A percentile compares a stretch with the other conserved stretches of the same genome.
These are phyloP conservation scores for Pinus taeda DNA, from an alignment of 75 land plant genomes.

Conservation along the genomic window DNA sequence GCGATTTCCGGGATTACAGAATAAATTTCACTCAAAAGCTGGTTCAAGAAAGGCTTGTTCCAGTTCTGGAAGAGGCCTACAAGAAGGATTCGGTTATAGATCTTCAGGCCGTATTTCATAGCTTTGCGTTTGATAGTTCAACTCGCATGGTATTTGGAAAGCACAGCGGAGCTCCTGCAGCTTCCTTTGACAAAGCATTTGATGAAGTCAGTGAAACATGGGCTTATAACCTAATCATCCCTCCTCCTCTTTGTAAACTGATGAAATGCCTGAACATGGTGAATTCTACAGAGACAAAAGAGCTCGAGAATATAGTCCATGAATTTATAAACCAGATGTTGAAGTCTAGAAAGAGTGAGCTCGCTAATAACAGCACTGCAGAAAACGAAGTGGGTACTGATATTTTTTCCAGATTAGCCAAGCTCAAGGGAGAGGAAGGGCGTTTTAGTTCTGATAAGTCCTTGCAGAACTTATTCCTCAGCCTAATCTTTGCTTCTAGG, in stretches of 20 bases:
- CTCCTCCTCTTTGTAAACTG: neutral
- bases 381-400: conserved; percentile 34
- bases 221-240: conserved; percentile 39
- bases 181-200: conserved; percentile 62
- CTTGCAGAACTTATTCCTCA: conserved; percentile 61
- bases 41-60: conserved; percentile 45
- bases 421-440: neutral
- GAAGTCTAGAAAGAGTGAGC: conserved; percentile 40
- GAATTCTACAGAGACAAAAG: conserved; percentile 2
- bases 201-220: conserved; percentile 72
- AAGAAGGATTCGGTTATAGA: conserved; percentile 16
- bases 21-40: conserved; percentile 38
- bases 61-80: conserved; percentile 31
- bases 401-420: conserved; percentile 47
- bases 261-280: conserved; percentile 8
- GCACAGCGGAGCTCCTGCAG: conserved; percentile 52
- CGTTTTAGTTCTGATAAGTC: neutral
- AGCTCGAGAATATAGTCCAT: conserved; percentile 3
- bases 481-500: conserved; percentile 72
- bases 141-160: conserved; percentile 71
- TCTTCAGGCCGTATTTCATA: conserved; percentile 52
- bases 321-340: conserved; percentile 46
- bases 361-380: neutral
- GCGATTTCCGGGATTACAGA: conserved; percentile 40
- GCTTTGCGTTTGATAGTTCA: conserved; percentile 71